Conservation (phyloP, 345 rosid species). For the Psidium guajava region DNA sequence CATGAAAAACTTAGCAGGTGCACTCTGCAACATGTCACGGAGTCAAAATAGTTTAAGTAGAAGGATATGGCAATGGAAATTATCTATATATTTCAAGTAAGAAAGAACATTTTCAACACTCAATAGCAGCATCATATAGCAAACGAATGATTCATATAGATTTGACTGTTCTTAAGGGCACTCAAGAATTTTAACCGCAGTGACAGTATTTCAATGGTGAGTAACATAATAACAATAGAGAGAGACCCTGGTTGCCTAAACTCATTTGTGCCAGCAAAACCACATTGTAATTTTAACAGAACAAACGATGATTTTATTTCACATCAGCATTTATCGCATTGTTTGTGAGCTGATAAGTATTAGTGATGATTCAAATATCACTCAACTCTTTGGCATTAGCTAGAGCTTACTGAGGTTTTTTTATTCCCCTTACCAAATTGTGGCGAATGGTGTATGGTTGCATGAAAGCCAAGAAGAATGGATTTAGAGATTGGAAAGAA, state of each 20-base stretch:
- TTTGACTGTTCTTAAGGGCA: not conserved
- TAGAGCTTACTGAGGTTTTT: not conserved
- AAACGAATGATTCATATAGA: not conserved
- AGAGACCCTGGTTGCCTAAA: not conserved
- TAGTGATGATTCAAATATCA: not conserved
- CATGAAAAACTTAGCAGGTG: not conserved
- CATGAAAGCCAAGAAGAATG: not conserved
- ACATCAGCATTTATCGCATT: not conserved
- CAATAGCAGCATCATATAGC: not conserved
- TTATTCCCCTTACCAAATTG: not conserved
- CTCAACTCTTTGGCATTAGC: not conserved
- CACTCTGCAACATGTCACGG: not conserved
- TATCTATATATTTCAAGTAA: not conserved
- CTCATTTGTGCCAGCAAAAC: not conserved
- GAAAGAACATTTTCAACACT: not conserved
- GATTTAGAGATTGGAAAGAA: not conserved
- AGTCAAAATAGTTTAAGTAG: not conserved
- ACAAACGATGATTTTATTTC: not conserved
- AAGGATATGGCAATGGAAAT: not conserved
- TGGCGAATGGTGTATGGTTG: not conserved
- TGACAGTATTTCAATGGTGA: not conserved
- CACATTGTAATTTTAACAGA: not conserved
- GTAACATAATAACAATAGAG: not conserved
- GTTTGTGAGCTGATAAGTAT: not conserved
- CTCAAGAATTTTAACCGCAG: not conserved